These are phyloP conservation scores for Zoysia japonica DNA, from an alignment of 176 grass and related monocot genomes.

Conservation along the genomic window DNA sequence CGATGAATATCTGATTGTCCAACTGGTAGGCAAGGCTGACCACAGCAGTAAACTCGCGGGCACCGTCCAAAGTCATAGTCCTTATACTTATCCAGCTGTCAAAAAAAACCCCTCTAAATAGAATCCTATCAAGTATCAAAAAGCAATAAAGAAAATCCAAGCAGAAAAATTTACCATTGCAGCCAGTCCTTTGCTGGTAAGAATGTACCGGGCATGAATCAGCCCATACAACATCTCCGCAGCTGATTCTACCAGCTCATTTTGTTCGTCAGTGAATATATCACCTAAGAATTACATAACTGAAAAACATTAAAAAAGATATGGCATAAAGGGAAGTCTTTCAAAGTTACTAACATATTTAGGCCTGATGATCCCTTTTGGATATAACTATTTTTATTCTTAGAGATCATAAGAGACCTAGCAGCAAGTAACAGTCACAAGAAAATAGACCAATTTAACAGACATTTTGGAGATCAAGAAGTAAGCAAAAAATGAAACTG, in stretches of 20 bases:
- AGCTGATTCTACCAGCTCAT: slow-evolving; percentile 84
- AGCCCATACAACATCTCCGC: slow-evolving; percentile 93
- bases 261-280: slow-evolving; percentile 80
- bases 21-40: slow-evolving; percentile 79
- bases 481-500: neutral
- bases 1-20: slow-evolving; percentile 76
- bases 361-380: neutral
- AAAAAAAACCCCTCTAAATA: slow-evolving; percentile 26
- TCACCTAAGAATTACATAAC: neutral
- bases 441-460: no score
- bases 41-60: slow-evolving; percentile 75
- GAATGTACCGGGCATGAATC: slow-evolving; percentile 89
- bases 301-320: neutral
- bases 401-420: neutral
- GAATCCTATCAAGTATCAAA: neutral
- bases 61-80: slow-evolving; percentile 87
- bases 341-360: no score
- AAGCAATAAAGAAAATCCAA: slow-evolving; percentile 4
- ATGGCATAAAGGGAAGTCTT: no score
- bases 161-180: slow-evolving; percentile 61
- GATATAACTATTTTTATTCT: neutral
- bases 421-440: neutral
- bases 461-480: neutral
- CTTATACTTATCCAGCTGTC: slow-evolving; percentile 80
- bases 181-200: slow-evolving; percentile 85